Evolutionary conservation across 1,284 basidiomycete species (phyloP), one percentile per base, ranked within the genome.

Genomic region (Leccinum holopus): DNA sequence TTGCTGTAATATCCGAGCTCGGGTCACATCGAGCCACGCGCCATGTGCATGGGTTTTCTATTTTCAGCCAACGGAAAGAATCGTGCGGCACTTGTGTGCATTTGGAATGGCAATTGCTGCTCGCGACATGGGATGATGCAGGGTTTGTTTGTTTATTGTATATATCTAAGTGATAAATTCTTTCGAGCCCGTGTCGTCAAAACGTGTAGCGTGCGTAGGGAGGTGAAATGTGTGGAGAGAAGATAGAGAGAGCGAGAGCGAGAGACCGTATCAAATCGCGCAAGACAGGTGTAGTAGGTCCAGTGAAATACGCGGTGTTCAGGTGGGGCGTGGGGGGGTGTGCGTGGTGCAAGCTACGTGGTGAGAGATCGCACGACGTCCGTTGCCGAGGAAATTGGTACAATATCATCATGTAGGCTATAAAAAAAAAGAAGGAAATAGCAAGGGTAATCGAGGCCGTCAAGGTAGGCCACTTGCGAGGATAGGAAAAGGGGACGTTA

Each of bases 351-450:
- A 12, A 16, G 8, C 14, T 39, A 39, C 37, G 44, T 47, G 18
- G 5, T 21, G 47, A 37, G 32, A 33, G 37, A 51, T 57, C 58
- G 41, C 59, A 47, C 61, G 62, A 52, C 3, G 41, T 51, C 44
- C 55, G 41, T 60, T 14, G 8, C 32, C 41, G 25, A 57, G 47
- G 9, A 44, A 53, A 49, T 25, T 62, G 61, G 60, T 65, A 65
- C 63, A 65, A 69, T 58, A 61, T n/a, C 16, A 60, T 51, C 47
- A 25, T 21, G 49, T 25, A 9, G 49, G 49, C 49, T 14, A 51
- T 51, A 25, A n/a, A n/a, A n/a, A 51, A 51, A 49, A 25, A 18
- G 1, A 47, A 12, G 18, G 11, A 47, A 47, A 47, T 47, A 55
- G 25, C 37, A 51, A 30, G 10, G 32, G 30, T 18, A 30, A 54